phyloP scores from a whole-genome alignment of 306 rosid genomes.

The Sesbania bispinosa region DNA sequence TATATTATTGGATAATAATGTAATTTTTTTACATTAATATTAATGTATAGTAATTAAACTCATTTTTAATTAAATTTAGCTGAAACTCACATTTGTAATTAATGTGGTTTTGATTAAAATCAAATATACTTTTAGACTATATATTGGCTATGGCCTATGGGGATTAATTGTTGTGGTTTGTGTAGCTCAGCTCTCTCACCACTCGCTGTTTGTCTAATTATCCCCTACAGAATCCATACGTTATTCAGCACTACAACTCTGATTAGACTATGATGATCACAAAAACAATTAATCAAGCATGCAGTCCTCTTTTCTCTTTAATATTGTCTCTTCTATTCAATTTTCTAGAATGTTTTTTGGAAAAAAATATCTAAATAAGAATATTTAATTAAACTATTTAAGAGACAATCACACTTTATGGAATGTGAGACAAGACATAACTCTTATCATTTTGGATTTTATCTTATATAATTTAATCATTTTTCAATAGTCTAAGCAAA shows the following conservation, averaged over 20 bases:
- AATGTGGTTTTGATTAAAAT: no score
- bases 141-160: no score
- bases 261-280: slow-evolving; percentile 14
- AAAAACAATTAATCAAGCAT: background rate
- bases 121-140: no score
- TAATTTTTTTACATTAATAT: no score
- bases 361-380: background rate
- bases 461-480: background rate
- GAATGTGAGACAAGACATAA: background rate
- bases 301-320: background rate
- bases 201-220: background rate
- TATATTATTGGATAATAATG: no score
- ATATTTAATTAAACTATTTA: background rate
- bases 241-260: background rate
- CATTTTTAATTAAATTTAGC: no score
- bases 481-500: background rate
- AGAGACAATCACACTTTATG: background rate
- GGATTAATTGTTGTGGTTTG: background rate
- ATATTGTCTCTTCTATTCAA: background rate
- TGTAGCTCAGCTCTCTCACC: background rate
- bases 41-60: no score
- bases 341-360: background rate
- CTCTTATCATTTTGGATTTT: background rate
- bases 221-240: background rate
- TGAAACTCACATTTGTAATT: no score